These are phyloP conservation scores for Blakeslea trispora DNA, from an alignment of 371 early-diverging fungal species.

Conservation along the genomic window DNA sequence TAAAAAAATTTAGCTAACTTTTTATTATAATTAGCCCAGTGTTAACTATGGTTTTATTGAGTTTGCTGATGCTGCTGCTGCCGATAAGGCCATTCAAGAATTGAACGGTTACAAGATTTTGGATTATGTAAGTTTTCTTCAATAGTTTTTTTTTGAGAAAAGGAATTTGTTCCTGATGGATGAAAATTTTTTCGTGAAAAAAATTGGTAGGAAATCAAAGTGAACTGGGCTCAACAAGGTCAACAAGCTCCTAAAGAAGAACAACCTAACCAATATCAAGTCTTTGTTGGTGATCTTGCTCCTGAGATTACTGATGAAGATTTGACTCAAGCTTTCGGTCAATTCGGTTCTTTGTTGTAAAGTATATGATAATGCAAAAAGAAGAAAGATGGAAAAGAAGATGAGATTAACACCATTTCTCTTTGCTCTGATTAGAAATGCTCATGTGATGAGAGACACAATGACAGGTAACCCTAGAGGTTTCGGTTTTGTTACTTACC, in stretches of 20 bases:
- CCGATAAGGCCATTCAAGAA: constrained; percentile 73
- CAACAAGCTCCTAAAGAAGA: constrained; percentile 51
- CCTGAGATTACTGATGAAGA: constrained; percentile 83
- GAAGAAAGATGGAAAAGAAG: constrained; percentile 6
- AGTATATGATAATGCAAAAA: not conserved
- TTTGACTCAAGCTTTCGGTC: constrained; percentile 66
- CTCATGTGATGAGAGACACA: constrained; percentile 76
- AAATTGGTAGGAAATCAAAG: constrained; percentile 47
- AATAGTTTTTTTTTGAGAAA: too few species aligned
- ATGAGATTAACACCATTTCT: too few species aligned
- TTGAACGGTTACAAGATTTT: constrained; percentile 78
- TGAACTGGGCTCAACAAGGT: constrained; percentile 51
- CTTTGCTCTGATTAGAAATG: too few species aligned
- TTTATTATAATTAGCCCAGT: constrained; percentile 23
- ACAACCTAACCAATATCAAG: constrained; percentile 70
- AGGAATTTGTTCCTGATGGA: not conserved
- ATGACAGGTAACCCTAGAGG: constrained; percentile 80
- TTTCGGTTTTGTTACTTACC: constrained; percentile 83
- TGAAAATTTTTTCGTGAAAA: not conserved
- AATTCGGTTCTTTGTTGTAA: constrained; percentile 65
- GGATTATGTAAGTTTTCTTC: constrained; percentile 54
- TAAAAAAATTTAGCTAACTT: not conserved
- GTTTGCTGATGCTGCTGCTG: constrained; percentile 71
- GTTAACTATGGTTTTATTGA: constrained; percentile 93
- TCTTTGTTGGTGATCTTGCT: constrained; percentile 86